A percentile compares a stretch with the other conserved stretches of the same genome.
phyloP scores from a whole-genome alignment of 192 early-diverging fungal species.

The Linnemannia exigua region DNA sequence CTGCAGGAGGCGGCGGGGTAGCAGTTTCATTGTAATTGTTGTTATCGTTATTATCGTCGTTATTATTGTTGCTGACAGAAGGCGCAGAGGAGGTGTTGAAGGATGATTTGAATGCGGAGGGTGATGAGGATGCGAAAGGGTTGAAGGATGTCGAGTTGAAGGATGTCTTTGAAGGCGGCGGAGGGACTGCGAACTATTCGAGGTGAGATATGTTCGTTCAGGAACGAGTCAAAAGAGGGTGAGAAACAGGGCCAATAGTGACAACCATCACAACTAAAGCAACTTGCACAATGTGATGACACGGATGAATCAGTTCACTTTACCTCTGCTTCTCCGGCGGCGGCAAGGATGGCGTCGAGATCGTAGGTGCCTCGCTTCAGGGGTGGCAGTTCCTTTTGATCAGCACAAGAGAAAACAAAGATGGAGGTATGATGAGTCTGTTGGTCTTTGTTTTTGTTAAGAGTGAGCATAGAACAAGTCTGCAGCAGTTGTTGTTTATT shows the following conservation, averaged over 20 bases:
- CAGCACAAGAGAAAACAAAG: neutral
- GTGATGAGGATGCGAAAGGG: conserved; percentile 45
- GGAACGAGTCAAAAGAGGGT: neutral
- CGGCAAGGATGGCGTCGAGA: conserved; percentile 54
- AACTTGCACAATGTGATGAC: neutral
- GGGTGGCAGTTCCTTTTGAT: conserved; percentile 44
- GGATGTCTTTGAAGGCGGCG: conserved; percentile 38
- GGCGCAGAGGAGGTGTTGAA: conserved; percentile 34
- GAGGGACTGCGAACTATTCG: conserved; percentile 48
- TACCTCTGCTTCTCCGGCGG: conserved; percentile 47
- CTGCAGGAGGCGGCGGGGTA: neutral
- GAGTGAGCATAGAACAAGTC: too few species aligned
- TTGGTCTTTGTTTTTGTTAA: neutral
- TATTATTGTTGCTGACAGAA: conserved; percentile 12
- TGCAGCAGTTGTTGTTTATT: too few species aligned
- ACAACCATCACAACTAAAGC: neutral
- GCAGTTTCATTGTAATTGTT: neutral
- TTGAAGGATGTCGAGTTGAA: conserved; percentile 39
- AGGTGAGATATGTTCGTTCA: neutral
- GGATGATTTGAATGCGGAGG: conserved; percentile 33
- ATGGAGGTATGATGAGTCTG: neutral
- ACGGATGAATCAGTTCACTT: neutral
- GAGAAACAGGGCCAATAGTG: neutral
- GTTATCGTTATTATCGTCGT: neutral
- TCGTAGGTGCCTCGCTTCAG: conserved; percentile 50